Evolutionary conservation across 306 rosid species (phyloP).

Genomic region (Dalbergia oliveri): DNA sequence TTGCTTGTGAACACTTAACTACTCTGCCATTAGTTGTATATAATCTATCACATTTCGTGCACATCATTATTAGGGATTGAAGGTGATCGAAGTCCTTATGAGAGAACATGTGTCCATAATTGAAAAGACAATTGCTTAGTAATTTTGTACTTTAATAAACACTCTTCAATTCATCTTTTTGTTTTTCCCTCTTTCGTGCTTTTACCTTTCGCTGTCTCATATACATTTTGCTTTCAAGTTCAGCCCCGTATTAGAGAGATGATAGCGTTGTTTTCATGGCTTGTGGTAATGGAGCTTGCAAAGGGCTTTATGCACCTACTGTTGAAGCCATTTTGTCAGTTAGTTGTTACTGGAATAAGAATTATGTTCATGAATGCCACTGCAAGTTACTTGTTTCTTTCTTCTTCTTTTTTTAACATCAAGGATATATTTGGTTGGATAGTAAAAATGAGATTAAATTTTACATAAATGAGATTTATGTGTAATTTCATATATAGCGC

Average conservation of each 20-base stretch:
- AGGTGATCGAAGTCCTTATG: conserved; percentile 45
- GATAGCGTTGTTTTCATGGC: conserved; percentile 45
- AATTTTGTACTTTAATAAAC: conserved; percentile 43
- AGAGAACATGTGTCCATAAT: conserved; percentile 28
- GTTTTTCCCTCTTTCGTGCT: conserved; percentile 20
- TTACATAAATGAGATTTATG: no score
- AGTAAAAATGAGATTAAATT: no score
- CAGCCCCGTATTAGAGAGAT: conserved; percentile 36
- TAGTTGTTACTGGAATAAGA: conserved; percentile 54
- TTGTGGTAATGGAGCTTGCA: conserved; percentile 40
- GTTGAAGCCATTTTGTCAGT: conserved; percentile 58
- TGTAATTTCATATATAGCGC: no score
- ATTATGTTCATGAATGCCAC: background rate
- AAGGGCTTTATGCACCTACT: conserved; percentile 48
- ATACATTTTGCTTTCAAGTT: conserved; percentile 47
- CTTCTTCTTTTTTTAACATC: no score
- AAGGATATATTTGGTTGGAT: no score
- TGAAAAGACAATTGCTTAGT: conserved; percentile 45
- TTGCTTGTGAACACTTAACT: background rate
- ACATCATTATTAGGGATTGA: conserved; percentile 32
- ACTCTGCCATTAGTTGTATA: background rate
- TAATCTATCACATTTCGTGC: conserved; percentile 29
- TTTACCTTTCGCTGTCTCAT: conserved; percentile 38
- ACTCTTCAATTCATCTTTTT: background rate
- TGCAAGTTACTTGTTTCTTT: no score